These are phyloP conservation scores for Alnus rubra DNA, from an alignment of 306 rosid species.

Conservation along the genomic window DNA sequence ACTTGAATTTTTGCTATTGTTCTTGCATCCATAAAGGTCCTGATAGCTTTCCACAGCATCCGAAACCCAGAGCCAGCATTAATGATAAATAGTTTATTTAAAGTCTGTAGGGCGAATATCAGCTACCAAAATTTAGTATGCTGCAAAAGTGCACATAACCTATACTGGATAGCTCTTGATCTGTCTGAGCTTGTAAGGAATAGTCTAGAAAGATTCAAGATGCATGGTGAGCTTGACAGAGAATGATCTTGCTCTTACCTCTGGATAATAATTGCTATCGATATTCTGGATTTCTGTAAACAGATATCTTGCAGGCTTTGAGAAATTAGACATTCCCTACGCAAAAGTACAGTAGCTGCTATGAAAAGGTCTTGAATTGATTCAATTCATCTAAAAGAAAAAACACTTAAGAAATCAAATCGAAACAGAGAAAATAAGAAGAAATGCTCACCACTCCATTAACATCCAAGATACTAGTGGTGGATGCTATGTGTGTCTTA, in stretches of 20 bases:
- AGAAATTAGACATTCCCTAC: constrained; percentile 88
- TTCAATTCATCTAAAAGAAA: neutral
- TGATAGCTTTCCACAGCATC: constrained; percentile 82
- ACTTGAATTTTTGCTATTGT: constrained; percentile 80
- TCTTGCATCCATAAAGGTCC: constrained; percentile 68
- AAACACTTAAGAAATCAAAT: neutral
- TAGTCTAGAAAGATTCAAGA: no score
- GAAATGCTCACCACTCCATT: constrained; percentile 65
- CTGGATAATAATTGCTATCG: constrained; percentile 88
- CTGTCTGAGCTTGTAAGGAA: no score
- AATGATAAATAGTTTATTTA: constrained; percentile 67
- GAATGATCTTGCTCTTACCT: constrained; percentile 46
- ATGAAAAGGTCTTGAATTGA: no score
- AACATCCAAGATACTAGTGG: constrained; percentile 88
- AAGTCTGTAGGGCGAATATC: constrained; percentile 53
- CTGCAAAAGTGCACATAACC: neutral
- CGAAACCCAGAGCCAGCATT: constrained; percentile 90
- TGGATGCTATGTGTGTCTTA: constrained; percentile 82
- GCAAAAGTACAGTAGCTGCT: neutral
- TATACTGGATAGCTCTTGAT: no score
- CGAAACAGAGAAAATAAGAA: constrained; percentile 1
- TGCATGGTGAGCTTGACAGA: no score
- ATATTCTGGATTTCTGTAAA: constrained; percentile 85
- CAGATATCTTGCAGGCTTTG: constrained; percentile 80
- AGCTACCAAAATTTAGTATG: constrained; percentile 7